Evolutionary conservation across 345 rosid genomes (phyloP).

Genomic region (Moricandia moricandioides): DNA sequence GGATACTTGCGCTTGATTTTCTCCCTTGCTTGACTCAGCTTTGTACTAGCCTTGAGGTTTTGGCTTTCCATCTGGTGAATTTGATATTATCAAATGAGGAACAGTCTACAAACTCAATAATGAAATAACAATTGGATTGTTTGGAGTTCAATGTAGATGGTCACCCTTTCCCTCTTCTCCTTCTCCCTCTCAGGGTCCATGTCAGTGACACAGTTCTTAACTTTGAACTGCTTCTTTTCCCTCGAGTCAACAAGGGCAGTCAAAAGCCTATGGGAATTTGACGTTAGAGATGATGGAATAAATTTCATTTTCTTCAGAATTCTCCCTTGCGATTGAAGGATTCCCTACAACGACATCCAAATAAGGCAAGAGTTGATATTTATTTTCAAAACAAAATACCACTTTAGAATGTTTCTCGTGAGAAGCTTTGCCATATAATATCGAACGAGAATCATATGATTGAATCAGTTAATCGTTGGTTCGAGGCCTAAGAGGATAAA

Average conservation of each 20-base stretch:
- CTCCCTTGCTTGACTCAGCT: constrained; percentile 85
- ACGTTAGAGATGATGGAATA: constrained; percentile 89
- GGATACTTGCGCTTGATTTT: constrained; percentile 83
- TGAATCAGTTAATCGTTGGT: constrained; percentile 1
- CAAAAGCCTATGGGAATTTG: constrained; percentile 87
- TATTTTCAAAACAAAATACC: constrained; percentile 2
- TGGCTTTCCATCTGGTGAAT: constrained; percentile 76
- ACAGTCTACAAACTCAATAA: not conserved
- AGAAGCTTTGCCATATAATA: not conserved
- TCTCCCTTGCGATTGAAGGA: constrained; percentile 99
- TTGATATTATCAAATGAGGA: constrained; percentile 13
- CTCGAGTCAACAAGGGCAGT: constrained; percentile 96
- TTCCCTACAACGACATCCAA: constrained; percentile 56
- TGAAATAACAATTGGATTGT: not conserved
- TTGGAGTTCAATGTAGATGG: constrained; percentile 11
- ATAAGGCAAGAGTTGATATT: constrained; percentile 10
- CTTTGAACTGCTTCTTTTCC: constrained; percentile 81
- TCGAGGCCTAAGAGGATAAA: constrained; percentile 3
- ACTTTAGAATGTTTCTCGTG: not conserved
- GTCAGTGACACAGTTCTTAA: constrained; percentile 94
- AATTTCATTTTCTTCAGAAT: constrained; percentile 87
- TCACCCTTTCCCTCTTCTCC: constrained; percentile 95
- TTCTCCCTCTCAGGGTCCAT: constrained; percentile 99
- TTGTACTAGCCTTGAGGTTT: constrained; percentile 80
- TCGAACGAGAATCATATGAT: not conserved